phyloP scores from a whole-genome alignment of 148 eudicot species.

The Mesembryanthemum crystallinum region DNA sequence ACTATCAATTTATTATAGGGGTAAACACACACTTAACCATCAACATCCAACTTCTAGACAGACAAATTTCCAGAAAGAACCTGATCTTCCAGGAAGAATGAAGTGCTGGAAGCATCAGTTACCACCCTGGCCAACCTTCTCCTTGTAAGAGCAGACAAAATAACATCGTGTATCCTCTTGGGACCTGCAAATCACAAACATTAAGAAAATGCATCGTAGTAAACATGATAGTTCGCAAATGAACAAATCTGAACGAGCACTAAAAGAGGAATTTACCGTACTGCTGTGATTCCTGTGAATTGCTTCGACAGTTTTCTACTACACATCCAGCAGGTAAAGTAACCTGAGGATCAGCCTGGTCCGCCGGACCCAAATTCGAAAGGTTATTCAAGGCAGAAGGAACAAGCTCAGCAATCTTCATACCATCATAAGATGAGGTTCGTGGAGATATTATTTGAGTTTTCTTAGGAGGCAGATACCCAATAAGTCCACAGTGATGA shows the following conservation, averaged over 20 bases:
- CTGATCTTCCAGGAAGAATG: slow-evolving; percentile 19
- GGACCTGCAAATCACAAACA: slow-evolving; percentile 27
- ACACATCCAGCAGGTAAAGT: background rate
- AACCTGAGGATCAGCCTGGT: background rate
- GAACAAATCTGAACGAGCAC: background rate
- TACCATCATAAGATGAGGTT: background rate
- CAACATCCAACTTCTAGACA: background rate
- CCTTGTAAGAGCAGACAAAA: slow-evolving; percentile 35
- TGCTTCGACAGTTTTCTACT: background rate
- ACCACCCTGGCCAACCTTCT: slow-evolving; percentile 28
- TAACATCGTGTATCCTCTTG: slow-evolving; percentile 41
- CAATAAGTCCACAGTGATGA: slow-evolving; percentile 62
- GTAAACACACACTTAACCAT: background rate
- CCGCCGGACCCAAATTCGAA: background rate
- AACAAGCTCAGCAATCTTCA: background rate
- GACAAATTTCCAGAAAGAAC: slow-evolving; percentile 9
- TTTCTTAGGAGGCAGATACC: background rate
- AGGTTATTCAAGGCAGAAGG: background rate
- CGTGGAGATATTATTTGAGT: background rate
- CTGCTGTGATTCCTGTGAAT: background rate
- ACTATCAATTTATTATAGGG: background rate
- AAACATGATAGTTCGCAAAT: background rate
- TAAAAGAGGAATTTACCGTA: background rate
- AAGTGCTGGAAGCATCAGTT: slow-evolving; percentile 16
- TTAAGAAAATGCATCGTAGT: background rate